Base-by-base conservation (phyloP, 1,284 basidiomycete species). In the Sporisorium graminicola region DNA sequence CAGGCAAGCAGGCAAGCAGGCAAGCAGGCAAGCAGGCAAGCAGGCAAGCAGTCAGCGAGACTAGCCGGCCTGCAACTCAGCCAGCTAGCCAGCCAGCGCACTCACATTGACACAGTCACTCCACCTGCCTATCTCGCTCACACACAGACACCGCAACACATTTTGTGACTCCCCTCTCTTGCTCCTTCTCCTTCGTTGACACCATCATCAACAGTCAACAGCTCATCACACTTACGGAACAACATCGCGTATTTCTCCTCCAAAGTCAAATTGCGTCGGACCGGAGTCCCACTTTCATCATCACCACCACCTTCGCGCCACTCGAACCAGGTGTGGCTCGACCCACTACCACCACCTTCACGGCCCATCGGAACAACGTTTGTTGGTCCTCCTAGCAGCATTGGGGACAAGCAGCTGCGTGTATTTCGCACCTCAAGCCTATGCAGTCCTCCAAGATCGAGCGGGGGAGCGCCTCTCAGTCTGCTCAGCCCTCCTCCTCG, bases 401-500 rank as follows among this genome's bases (percentile, higher is more conserved):
- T 42, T 31, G 55, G 16, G 10, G 29, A 10, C 29, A 31, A 31
- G 29, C 29, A 31, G 29, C 29, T 31, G 29, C n/a, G n/a, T n/a
- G n/a, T n/a, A n/a, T n/a, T 31, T 5, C 29, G 10, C 29, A 31
- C 29, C 29, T 5, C 29, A 31, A n/a, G 29, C 29, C 29, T 27
- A 74, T 74, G 72, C 72, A 65, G 58, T 58, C 72, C 16, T 58
- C 59, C 42, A 74, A 57, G 58, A 40, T 26, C 7, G 63, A 62
- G 22, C 58, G 42, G 33, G 54, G 24, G 14, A 35, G 26, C 40
- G 24, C 52, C 49, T 59, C 62, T 10, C 55, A 61, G 13, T n/a
- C 63, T 33, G 50, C 63, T 58, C 57, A 44, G 27, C 24, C 57
- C 14, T 5, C 46, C 14, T 58, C 65, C 24, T 58, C 74, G 6